Evolutionary conservation across 768 basidiomycete genomes (phyloP), one percentile per base, ranked within the genome.

Genomic region (Pulveroboletus ravenelii): DNA sequence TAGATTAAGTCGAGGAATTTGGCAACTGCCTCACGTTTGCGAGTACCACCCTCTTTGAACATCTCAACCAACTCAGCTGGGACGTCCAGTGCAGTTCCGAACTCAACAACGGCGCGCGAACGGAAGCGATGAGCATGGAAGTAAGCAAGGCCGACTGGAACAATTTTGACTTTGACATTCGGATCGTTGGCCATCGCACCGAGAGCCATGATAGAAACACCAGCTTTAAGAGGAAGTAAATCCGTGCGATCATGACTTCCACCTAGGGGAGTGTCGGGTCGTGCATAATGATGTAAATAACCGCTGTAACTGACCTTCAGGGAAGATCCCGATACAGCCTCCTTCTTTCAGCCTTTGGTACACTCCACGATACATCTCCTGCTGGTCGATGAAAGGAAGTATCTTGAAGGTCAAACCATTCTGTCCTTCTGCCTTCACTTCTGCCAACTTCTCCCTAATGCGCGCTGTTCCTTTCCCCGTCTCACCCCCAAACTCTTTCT

Each of bases 181-280:
- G 93, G 85, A 64, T 97, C 82, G 54, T 88, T 87, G 10, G 90
- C 90, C 92, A 98, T 95, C 5, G 96, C 94, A 23, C 96, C 96
- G 9, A 99, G 78, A 20, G 96, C 94, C 94, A 99, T 98, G 60
- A 98, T 81, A 2, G 93, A 89, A 32, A 98, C 94, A 5, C 96
- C 96, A 27, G 96, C 96, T 71, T 99, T 99, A 36, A 99, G 78
- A 2, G 96, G 96, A 17, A 98, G 80, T 44, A 98, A 78, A 69
- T 98, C 93, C 9, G 91, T 94, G 36, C 96, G 86, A 70, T 99
- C 96, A 68, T 99, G 96, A 51, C 94, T 97, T 49, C 96, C 96
- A 59, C 96, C 94, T 97, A 54, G 45, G 40, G n/a, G 34, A 14
- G 18, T 47, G 43, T 53, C 46, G 58, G n/a, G 15, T 34, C 18